These are phyloP conservation scores for Pleoardoris graminearum DNA, from an alignment of 2,329 filamentous ascomycete genomes.

Conservation along the genomic window DNA sequence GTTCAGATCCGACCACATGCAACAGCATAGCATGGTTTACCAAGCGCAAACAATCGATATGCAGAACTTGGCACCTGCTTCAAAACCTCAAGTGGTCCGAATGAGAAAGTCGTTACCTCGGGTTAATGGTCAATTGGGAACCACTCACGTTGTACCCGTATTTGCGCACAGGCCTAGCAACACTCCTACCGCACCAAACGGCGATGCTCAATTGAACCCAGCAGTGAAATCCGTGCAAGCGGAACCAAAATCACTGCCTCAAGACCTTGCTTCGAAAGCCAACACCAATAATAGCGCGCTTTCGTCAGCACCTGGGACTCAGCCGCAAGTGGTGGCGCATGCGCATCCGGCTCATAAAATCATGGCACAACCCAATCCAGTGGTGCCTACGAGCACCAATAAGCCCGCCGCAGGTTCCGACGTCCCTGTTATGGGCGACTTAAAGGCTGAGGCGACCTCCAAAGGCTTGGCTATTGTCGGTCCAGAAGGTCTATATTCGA, in stretches of 20 bases:
- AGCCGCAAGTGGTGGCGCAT: background rate
- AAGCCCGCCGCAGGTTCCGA: background rate
- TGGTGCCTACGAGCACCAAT: background rate
- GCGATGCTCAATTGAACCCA: background rate
- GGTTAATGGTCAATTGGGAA: background rate
- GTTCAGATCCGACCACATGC: background rate
- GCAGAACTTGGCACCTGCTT: slow-evolving; percentile 6
- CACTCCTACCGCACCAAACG: background rate
- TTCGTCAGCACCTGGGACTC: background rate
- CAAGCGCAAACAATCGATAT: slow-evolving; percentile 3
- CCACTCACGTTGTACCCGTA: background rate
- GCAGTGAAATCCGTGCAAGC: background rate
- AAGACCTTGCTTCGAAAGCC: background rate
- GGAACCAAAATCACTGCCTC: background rate
- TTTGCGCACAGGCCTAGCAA: slow-evolving; percentile 6
- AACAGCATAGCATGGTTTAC: slow-evolving; percentile 3
- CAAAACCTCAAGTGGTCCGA: slow-evolving; percentile 4
- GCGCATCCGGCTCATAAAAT: slow-evolving; percentile 6
- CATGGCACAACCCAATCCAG: background rate
- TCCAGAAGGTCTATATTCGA: slow-evolving; percentile 10
- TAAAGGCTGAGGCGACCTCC: background rate
- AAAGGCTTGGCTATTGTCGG: slow-evolving; percentile 12
- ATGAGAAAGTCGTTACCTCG: slow-evolving; percentile 21
- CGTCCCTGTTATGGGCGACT: too few species aligned
- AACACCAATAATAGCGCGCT: background rate